These are phyloP conservation scores for Xylaria polymorpha DNA, from an alignment of 2,329 filamentous ascomycete genomes.

Conservation along the genomic window DNA sequence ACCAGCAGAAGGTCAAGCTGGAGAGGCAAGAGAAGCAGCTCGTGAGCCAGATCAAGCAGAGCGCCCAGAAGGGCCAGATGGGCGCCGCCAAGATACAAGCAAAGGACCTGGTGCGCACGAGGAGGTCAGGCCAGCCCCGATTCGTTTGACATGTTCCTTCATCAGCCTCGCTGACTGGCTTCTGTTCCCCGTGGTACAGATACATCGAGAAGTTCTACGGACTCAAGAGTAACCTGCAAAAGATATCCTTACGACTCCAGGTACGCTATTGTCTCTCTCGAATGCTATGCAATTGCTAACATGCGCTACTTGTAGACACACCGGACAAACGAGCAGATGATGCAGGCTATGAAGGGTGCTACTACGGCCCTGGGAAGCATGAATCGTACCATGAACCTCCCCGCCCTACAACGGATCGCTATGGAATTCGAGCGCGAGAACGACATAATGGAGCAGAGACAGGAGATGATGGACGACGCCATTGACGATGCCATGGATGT, in stretches of 20 bases:
- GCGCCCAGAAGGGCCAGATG: constrained; percentile 97
- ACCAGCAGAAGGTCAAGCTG: constrained; percentile 92
- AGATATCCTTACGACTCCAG: constrained; percentile 94
- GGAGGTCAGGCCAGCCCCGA: constrained; percentile 65
- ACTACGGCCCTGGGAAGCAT: constrained; percentile 93
- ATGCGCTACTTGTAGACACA: constrained; percentile 74
- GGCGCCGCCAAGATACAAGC: constrained; percentile 99
- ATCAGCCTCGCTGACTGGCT: constrained; percentile 6
- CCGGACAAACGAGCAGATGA: constrained; percentile 99
- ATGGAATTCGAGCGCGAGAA: constrained; percentile 99
- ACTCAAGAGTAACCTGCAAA: constrained; percentile 97
- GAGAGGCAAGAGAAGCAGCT: constrained; percentile 99
- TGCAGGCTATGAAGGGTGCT: constrained; percentile 99
- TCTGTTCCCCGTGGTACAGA: constrained; percentile 56
- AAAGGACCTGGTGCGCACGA: constrained; percentile 93
- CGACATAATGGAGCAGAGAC: constrained; percentile 98
- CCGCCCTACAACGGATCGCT: constrained; percentile 92
- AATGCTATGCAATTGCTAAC: constrained; percentile 17
- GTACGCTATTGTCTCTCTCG: constrained; percentile 58
- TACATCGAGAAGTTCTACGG: constrained; percentile 99
- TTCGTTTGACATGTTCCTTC: background rate
- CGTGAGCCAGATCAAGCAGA: constrained; percentile 96
- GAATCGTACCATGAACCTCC: constrained; percentile 98
- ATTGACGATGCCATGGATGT: constrained; percentile 97
- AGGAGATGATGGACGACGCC: constrained; percentile 99